A percentile compares a stretch with the other conserved stretches of the same genome.
Evolutionary conservation across 768 basidiomycete genomes (phyloP).

Genomic region (Cystofilobasidium capitatum): DNA sequence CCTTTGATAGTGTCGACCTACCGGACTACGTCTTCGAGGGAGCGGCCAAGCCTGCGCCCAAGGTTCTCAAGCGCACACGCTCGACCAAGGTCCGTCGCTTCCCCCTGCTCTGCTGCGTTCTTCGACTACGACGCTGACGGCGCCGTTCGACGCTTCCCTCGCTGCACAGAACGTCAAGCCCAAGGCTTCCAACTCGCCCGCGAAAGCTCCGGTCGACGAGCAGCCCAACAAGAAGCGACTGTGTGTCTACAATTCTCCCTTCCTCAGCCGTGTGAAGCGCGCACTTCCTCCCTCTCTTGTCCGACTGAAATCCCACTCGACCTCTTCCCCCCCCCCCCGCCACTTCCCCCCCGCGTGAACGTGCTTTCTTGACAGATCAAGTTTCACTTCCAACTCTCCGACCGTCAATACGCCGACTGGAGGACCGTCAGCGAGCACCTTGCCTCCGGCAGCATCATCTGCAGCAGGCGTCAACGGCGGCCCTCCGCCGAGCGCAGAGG

Average conservation of each 20-base stretch:
- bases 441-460: neutral
- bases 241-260: conserved; percentile 4
- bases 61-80: conserved; percentile 25
- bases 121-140: neutral
- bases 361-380: conserved; percentile 6
- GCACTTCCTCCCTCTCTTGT: neutral
- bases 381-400: conserved; percentile 9
- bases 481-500: conserved; percentile 12
- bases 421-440: too few relatives aligned
- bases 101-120: too few relatives aligned
- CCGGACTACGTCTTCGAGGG: conserved; percentile 26
- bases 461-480: neutral
- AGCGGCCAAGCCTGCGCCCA: conserved; percentile 11
- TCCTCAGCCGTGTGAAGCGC: too few relatives aligned
- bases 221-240: conserved; percentile 26
- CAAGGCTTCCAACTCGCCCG: conserved; percentile 7
- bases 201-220: neutral
- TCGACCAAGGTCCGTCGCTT: conserved; percentile 18
- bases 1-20: conserved; percentile 15
- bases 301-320: neutral
- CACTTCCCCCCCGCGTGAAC: too few relatives aligned
- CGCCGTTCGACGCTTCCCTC: neutral
- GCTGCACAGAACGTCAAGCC: neutral
- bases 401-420: too few relatives aligned
- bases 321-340: neutral